Percentiles rank a stretch among this genome's conserved stretches.
Conservation (phyloP, 805 yeast species). For the Candida caryicola region DNA sequence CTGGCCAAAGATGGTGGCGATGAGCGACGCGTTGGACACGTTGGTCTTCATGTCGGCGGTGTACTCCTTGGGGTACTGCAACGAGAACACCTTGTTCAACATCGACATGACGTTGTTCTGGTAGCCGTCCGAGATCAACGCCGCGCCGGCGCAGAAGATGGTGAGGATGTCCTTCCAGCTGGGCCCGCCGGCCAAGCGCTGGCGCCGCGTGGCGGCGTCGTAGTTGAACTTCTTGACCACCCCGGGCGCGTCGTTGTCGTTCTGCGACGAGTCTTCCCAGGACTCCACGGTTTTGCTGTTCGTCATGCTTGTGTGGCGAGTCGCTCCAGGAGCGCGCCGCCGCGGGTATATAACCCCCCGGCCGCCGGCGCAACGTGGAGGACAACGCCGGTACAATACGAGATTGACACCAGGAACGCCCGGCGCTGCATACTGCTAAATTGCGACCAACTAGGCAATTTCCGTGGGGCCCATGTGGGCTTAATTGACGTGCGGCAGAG, state of each 20-base stretch:
- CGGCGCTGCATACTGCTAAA: no score
- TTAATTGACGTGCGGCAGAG: no score
- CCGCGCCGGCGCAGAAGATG: constrained; percentile 69
- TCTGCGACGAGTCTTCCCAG: neutral
- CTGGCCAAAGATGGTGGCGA: constrained; percentile 72
- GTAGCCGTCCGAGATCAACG: constrained; percentile 74
- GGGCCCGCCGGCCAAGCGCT: constrained; percentile 26
- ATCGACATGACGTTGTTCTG: constrained; percentile 74
- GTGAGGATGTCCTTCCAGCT: constrained; percentile 34
- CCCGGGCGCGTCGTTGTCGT: neutral
- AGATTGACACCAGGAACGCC: no score
- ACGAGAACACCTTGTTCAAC: constrained; percentile 56
- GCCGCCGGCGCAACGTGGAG: no score
- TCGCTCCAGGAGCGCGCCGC: no score
- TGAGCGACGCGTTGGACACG: constrained; percentile 66
- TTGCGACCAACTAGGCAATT: no score
- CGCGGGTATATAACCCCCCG: no score
- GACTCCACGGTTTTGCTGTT: neutral
- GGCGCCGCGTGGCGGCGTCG: constrained; percentile 30
- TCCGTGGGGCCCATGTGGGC: no score
- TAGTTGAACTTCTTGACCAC: constrained; percentile 22
- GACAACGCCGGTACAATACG: no score
- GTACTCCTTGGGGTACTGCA: constrained; percentile 44
- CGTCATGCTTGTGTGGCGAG: no score
- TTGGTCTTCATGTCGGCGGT: constrained; percentile 51